Percentiles rank a stretch among this genome's conserved stretches.
These are phyloP conservation scores for Brassica balearica DNA, from an alignment of 441 rosid species.

Conservation along the genomic window DNA sequence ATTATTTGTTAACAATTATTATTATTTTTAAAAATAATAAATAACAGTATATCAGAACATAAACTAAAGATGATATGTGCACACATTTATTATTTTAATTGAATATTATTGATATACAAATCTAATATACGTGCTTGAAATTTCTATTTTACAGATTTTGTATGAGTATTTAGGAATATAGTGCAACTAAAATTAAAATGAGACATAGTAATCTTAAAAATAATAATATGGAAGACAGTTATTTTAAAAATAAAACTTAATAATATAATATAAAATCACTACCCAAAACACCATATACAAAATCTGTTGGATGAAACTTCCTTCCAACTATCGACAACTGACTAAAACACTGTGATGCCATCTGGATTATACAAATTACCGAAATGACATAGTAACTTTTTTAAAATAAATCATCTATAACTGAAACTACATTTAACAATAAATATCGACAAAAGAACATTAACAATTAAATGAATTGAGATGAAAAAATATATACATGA, in stretches of 20 bases:
- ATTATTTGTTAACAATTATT: neutral
- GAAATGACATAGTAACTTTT: neutral
- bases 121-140: neutral
- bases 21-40: neutral
- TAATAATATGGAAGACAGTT: neutral
- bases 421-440: neutral
- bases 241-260: neutral
- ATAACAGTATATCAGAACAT: neutral
- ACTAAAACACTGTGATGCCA: neutral
- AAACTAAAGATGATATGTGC: neutral
- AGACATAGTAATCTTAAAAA: neutral
- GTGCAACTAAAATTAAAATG: neutral
- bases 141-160: neutral
- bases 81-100: neutral
- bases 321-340: neutral
- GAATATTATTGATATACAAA: neutral
- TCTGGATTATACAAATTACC: neutral
- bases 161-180: neutral
- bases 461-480: neutral
- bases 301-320: neutral
- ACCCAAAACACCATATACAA: neutral
- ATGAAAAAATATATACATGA: neutral
- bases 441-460: neutral
- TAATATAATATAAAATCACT: slow-evolving; percentile 1
- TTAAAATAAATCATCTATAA: neutral